Base-by-base conservation (phyloP, 2,329 filamentous ascomycete species). In the Coniochaeta prunicola region DNA sequence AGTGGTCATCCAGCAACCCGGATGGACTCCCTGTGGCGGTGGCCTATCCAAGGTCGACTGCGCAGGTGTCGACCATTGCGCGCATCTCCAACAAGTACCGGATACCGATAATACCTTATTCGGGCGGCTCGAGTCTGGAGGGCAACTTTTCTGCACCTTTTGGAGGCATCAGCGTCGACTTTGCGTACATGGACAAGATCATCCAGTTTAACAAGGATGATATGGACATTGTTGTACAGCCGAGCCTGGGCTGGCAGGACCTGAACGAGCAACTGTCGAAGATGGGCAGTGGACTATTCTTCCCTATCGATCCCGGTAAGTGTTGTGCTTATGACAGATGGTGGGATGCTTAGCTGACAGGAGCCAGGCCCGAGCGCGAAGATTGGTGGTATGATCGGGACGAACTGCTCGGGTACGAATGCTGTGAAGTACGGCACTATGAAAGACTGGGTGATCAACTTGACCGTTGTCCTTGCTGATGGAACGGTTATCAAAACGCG, bases 201-300 rank as follows among this genome's bases (percentile, higher is more conserved):
- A 65, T 97, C 31, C 79, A 86, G 58, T 79, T 96, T 59, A 89
- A 96, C 70, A 87, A 89, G 64, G 88, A 90, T 4, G 92, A 96
- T 70, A 91, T 96, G 89, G 92, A 97, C 66, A 81, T 96, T 56
- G 90, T 96, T 4, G 91, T 97, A 3, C 92, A 97, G 71, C 92
- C 92, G 3, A 90, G 89, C 7, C 87, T 97, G 10, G 88, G 89
- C n/a, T 97, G 92, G 92, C 92, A 96, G 81, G 85, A 89, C 57
- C 76, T 97, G 59, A 97, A 97, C 67, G 85, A 88, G 63, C 75
- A 84, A 65, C 70, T 87, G 53, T 80, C 85, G 55, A 85, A 89
- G 67, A 84, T 88, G 72, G 80, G 83, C 40, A 87, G 84, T 4
- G 90, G 90, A 0, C 82, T 97, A 1, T 96, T 96, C 75, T 96